Evolutionary conservation across 805 yeast genomes (phyloP).

Genomic region (Alloascoidea hylecoeti): DNA sequence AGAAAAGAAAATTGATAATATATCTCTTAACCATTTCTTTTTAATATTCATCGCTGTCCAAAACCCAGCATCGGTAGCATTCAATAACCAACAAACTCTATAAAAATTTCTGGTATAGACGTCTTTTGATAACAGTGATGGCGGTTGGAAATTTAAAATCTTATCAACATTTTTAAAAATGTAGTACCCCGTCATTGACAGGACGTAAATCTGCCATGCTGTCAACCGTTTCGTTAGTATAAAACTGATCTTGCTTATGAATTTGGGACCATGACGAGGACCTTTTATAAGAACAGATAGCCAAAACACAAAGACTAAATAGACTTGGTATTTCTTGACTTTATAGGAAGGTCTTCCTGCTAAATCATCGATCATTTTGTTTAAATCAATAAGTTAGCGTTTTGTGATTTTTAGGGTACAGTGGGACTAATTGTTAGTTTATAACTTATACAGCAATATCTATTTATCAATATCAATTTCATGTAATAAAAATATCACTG

Average conservation of each 20-base stretch:
- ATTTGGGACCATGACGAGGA: slow-evolving; percentile 14
- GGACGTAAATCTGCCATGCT: slow-evolving; percentile 15
- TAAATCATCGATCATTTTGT: slow-evolving; percentile 10
- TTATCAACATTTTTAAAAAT: slow-evolving; percentile 15
- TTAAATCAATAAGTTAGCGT: too few species aligned
- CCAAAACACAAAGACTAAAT: slow-evolving; percentile 13
- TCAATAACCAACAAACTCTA: slow-evolving; percentile 15
- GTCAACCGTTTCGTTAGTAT: slow-evolving; percentile 9
- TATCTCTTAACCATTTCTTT: slow-evolving; percentile 10
- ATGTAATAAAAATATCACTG: too few species aligned
- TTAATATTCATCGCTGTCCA: slow-evolving; percentile 17
- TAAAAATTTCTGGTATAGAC: slow-evolving; percentile 12
- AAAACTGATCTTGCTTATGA: slow-evolving; percentile 7
- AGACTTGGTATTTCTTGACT: slow-evolving; percentile 12
- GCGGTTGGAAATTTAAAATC: slow-evolving; percentile 12
- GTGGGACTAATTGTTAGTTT: too few species aligned
- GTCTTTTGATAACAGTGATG: slow-evolving; percentile 13
- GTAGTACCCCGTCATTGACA: slow-evolving; percentile 14
- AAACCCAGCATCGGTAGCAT: slow-evolving; percentile 17
- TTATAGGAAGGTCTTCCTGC: slow-evolving; percentile 14
- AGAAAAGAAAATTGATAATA: slow-evolving; percentile 12
- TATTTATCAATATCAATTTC: too few species aligned
- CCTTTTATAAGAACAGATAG: slow-evolving; percentile 10
- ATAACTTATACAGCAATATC: too few species aligned
- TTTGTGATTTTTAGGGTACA: too few species aligned